Conservation (phyloP, 1,139 yeast genomes). For the Pneumocystis sp. region DNA sequence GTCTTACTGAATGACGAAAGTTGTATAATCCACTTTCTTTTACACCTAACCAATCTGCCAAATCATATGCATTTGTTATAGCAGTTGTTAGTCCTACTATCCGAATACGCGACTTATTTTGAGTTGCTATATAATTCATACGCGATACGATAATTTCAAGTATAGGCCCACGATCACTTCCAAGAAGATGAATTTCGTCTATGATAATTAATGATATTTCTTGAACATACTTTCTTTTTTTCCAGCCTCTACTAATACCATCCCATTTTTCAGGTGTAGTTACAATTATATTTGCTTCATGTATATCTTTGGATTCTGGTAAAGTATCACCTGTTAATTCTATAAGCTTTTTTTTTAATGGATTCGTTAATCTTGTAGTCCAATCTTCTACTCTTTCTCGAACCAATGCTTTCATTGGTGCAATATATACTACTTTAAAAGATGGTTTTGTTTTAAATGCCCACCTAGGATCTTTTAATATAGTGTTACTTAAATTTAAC, state of each 20-base stretch:
- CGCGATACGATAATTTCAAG: constrained; percentile 97
- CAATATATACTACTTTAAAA: constrained; percentile 45
- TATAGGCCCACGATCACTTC: constrained; percentile 96
- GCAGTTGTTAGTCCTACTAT: constrained; percentile 93
- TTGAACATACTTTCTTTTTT: constrained; percentile 82
- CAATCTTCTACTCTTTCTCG: constrained; percentile 95
- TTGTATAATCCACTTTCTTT: constrained; percentile 68
- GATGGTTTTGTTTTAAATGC: constrained; percentile 16
- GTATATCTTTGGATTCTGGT: constrained; percentile 76
- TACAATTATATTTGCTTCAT: constrained; percentile 78
- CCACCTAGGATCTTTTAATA: constrained; percentile 7
- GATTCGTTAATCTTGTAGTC: constrained; percentile 50
- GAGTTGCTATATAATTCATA: constrained; percentile 78
- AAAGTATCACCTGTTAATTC: constrained; percentile 94
- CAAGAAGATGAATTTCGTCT: constrained; percentile 95
- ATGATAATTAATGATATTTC: constrained; percentile 80
- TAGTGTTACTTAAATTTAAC: background rate
- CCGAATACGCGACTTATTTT: constrained; percentile 61
- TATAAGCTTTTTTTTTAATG: constrained; percentile 56
- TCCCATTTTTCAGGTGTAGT: constrained; percentile 98
- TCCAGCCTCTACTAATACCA: constrained; percentile 98
- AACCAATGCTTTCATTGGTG: constrained; percentile 97
- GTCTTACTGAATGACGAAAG: constrained; percentile 90
- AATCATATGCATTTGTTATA: constrained; percentile 90
- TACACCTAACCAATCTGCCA: constrained; percentile 96